A percentile compares a stretch with the other conserved stretches of the same genome.
Conservation (phyloP, 169 alveolate species). For the Fabrea salina region DNA sequence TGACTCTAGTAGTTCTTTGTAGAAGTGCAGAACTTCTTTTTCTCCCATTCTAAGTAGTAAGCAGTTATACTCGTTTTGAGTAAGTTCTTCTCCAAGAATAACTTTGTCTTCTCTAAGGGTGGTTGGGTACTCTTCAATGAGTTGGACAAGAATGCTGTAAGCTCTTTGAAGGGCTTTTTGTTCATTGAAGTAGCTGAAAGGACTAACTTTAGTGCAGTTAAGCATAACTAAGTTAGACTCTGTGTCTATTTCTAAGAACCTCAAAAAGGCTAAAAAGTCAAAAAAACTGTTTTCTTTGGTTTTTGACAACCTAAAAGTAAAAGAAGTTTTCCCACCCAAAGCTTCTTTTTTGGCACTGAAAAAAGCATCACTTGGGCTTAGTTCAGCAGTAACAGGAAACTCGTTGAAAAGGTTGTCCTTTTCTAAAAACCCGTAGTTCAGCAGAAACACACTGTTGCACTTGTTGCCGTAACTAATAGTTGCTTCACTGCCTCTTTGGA, state of each 20-base stretch:
- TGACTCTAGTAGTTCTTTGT: neutral
- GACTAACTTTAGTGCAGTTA: neutral
- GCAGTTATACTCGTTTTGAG: neutral
- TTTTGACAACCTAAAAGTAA: too few species aligned
- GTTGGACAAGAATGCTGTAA: neutral
- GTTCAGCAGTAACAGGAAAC: neutral
- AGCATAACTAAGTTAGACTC: neutral
- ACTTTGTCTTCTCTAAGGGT: neutral
- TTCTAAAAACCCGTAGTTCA: constrained; percentile 53
- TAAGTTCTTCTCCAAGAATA: neutral
- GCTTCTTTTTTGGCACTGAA: neutral
- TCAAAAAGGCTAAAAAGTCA: too few species aligned
- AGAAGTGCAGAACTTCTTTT: neutral
- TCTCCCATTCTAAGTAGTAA: neutral
- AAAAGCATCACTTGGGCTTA: neutral
- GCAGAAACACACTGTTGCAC: constrained; percentile 56
- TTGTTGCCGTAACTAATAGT: constrained; percentile 63
- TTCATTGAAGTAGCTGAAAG: neutral
- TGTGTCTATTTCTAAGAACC: neutral
- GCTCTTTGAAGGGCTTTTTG: neutral
- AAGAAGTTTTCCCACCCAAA: neutral
- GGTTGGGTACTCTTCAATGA: neutral
- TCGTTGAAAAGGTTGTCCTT: constrained; percentile 26
- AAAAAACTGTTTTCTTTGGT: too few species aligned
- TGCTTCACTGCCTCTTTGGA: constrained; percentile 40